A percentile compares a stretch with the other conserved stretches of the same genome.
Evolutionary conservation across 2,329 filamentous ascomycete genomes (phyloP).

Genomic region (Byssochlamys sp.): DNA sequence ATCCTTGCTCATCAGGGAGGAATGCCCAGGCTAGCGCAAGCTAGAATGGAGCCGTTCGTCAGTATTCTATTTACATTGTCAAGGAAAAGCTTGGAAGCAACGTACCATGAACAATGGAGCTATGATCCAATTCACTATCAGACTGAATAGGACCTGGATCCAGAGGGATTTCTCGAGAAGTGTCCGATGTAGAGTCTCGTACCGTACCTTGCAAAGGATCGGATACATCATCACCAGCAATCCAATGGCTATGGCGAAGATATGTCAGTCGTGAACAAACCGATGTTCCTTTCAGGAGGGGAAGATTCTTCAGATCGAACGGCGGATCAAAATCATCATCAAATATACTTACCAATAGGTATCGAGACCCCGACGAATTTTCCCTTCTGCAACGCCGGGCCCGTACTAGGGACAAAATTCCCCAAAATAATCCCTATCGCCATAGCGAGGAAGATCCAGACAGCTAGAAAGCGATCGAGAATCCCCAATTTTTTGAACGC

Average conservation of each 20-base stretch:
- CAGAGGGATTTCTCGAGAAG: constrained; percentile 56
- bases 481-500: constrained; percentile 44
- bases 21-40: constrained; percentile 42
- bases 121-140: constrained; percentile 73
- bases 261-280: constrained; percentile 1
- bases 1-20: constrained; percentile 40
- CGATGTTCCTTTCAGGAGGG: too few relatives aligned
- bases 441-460: constrained; percentile 76
- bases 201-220: constrained; percentile 77
- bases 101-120: constrained; percentile 72
- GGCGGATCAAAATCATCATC: constrained; percentile 7
- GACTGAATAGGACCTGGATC: constrained; percentile 68
- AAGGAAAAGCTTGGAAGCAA: not conserved
- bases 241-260: constrained; percentile 53
- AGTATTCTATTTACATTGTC: not conserved
- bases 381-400: constrained; percentile 56
- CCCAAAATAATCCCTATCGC: constrained; percentile 63
- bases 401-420: constrained; percentile 60
- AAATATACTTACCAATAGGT: constrained; percentile 47
- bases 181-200: constrained; percentile 61
- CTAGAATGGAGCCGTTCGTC: constrained; percentile 26
- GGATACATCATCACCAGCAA: constrained; percentile 91
- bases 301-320: not conserved
- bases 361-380: constrained; percentile 62
- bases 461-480: constrained; percentile 54